A percentile compares a stretch with the other conserved stretches of the same genome.
Conservation (phyloP, 441 rosid species). For the Corymbia citriodora region DNA sequence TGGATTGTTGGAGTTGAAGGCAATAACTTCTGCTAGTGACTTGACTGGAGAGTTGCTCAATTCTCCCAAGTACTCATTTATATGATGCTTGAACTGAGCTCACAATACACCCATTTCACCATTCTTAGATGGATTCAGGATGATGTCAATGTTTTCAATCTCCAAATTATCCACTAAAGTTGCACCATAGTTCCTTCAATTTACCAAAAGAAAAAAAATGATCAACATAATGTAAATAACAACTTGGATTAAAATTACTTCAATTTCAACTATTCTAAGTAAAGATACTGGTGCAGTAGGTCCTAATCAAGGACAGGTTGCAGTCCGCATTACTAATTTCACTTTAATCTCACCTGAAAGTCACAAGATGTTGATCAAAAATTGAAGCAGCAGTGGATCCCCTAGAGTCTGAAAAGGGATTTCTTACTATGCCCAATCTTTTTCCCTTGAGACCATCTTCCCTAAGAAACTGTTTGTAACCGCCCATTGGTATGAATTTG, state of each 20-base stretch:
- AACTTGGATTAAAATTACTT: not conserved
- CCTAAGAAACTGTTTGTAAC: constrained; percentile 29
- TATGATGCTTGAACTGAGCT: constrained; percentile 20
- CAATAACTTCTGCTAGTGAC: constrained; percentile 31
- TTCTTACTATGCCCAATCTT: constrained; percentile 26
- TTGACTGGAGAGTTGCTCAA: constrained; percentile 24
- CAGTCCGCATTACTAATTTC: not conserved
- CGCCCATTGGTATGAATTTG: constrained; percentile 23
- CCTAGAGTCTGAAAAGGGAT: constrained; percentile 8
- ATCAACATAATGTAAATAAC: not conserved
- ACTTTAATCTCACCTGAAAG: constrained; percentile 4
- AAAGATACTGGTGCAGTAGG: not conserved
- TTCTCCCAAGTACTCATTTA: constrained; percentile 19
- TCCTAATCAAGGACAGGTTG: not conserved
- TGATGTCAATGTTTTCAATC: constrained; percentile 13
- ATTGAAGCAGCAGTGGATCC: constrained; percentile 9
- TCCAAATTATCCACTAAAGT: constrained; percentile 23
- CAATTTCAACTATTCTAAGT: not conserved
- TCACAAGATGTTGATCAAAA: constrained; percentile 15
- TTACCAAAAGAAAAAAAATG: not conserved
- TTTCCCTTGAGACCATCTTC: constrained; percentile 23
- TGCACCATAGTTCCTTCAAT: constrained; percentile 22
- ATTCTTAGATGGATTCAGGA: constrained; percentile 11
- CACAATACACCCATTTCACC: constrained; percentile 13
- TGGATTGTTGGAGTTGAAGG: constrained; percentile 22